Base-by-base conservation (phyloP, 108 stramenopile species). In the Nannochloropsis oceanica region DNA sequence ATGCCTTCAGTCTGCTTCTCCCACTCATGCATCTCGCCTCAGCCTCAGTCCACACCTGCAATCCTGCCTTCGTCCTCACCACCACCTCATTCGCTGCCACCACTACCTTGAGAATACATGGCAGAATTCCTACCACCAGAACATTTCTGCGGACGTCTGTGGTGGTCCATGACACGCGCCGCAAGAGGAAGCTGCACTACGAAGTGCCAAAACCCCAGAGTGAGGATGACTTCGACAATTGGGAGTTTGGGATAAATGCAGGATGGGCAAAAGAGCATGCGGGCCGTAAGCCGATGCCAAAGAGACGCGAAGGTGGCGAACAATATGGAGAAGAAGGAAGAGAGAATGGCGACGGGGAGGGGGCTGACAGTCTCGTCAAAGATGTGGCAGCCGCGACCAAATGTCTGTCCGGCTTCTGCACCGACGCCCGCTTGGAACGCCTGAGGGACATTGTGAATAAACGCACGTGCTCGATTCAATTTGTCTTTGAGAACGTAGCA, bases 401-500 rank as follows among this genome's bases (percentile, higher is more conserved):
- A n/a, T 73, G 59, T 10, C 59, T 73, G n/a, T 73, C 59, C 9
- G n/a, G 59, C 18, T 73, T 73, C 59, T 73, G 59, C n/a, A 73
- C 59, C n/a, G 59, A 18, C n/a, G 59, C 59, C n/a, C 59, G 59
- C n/a, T 73, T 73, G 27, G 34, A 43, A 1, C 26, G 26, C 13
- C 20, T 86, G 27, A 13, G 20, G 12, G 11, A 46, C 8, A 42
- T 86, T 24, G 22, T 82, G 42, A 26, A 11, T 13, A 43, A 83
- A 25, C 83, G 86, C 13, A 84, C 84, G 27, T 7, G 12, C 42
- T 26, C 26, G 27, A 12, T 84, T 24, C 42, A 24, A 26, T 34
- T 87, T 25, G 85, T 90, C 26, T 98, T 94, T 91, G 97, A 98
- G 89, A 96, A 96, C 89, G 96, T 96, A 2, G 44, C 90, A 80